Base-by-base conservation (phyloP, 2,329 filamentous ascomycete genomes). In the Fusarium zealandicum region DNA sequence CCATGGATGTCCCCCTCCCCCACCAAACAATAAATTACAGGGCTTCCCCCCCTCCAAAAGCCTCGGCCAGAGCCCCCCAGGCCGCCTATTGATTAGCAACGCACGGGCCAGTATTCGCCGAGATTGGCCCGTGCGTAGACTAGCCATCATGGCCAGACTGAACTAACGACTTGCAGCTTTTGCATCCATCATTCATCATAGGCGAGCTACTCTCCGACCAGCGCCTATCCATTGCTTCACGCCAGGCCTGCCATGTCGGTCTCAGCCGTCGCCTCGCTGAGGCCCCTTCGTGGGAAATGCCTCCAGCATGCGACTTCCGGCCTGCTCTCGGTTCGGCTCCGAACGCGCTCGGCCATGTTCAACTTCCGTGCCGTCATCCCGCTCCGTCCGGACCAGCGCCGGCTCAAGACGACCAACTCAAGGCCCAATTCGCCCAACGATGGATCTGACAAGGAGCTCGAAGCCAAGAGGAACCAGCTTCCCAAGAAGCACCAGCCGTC, bases 291-390 rank as follows among this genome's bases (percentile, higher is more conserved):
- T 11, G 59, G 65, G 22, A 66, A 53, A 52, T 75, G 72, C 36
- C 54, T 71, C 37, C 68, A 66, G 31, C 61, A 64, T 54, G 58
- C 68, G 16, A 55, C 64, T 33, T 59, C 67, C 7, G 70, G 70
- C 37, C 44, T 75, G 30, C 61, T 75, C 18, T 72, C 70, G 12
- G 54, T 75, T 28, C 72, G 66, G n/a, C 49, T 75, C 32, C 57
- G 57, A 35, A 70, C 72, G 32, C 67, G 58, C 30, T 59, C 63
- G 16, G 60, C 70, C 18, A 66, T 54, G 16, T 38, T 72, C 43
- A 62, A 64, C 53, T 43, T 75, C 27, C 68, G 65, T 33, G 69
- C 69, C 49, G 57, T 73, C 41, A 60, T 73, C 31, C 51, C 64
- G 17, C 60, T 75, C 44, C 63, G 51, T 18, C 62, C 63, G 20